Percentiles rank a stretch among this genome's conserved stretches.
Evolutionary conservation across 257 asterid species (phyloP).

Genomic region (Prunella vulgaris): DNA sequence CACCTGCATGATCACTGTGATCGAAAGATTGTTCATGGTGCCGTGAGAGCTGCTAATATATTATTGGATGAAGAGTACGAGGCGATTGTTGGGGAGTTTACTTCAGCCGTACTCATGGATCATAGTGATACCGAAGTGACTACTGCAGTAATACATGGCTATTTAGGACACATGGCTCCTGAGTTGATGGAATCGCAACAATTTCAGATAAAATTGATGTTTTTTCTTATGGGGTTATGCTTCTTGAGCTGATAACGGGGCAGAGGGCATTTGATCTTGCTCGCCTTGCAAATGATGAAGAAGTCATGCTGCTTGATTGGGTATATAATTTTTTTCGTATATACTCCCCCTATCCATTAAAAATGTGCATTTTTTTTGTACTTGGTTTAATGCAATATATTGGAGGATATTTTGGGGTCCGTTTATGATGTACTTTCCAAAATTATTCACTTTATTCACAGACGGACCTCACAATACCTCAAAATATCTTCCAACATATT

Average conservation of each 20-base stretch:
- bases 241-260: constrained; percentile 53
- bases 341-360: neutral
- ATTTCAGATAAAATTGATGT: constrained; percentile 55
- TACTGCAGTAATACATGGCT: constrained; percentile 52
- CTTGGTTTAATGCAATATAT: too few species aligned
- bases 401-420: too few species aligned
- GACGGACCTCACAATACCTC: too few species aligned
- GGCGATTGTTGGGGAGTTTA: constrained; percentile 56
- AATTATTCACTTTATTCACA: too few species aligned
- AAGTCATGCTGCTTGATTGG: neutral
- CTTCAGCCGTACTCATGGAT: constrained; percentile 52
- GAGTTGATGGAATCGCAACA: constrained; percentile 47
- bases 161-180: constrained; percentile 54
- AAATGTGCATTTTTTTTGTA: too few species aligned
- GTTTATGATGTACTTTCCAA: too few species aligned
- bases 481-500: too few species aligned
- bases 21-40: constrained; percentile 50
- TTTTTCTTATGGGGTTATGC: constrained; percentile 54
- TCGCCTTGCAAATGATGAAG: neutral
- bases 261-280: constrained; percentile 30
- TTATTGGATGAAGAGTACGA: constrained; percentile 50
- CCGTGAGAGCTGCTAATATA: constrained; percentile 53
- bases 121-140: constrained; percentile 51
- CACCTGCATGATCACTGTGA: constrained; percentile 54
- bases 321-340: neutral